Base-by-base conservation (phyloP, 345 rosid genomes). In the Cardamine occulta region DNA sequence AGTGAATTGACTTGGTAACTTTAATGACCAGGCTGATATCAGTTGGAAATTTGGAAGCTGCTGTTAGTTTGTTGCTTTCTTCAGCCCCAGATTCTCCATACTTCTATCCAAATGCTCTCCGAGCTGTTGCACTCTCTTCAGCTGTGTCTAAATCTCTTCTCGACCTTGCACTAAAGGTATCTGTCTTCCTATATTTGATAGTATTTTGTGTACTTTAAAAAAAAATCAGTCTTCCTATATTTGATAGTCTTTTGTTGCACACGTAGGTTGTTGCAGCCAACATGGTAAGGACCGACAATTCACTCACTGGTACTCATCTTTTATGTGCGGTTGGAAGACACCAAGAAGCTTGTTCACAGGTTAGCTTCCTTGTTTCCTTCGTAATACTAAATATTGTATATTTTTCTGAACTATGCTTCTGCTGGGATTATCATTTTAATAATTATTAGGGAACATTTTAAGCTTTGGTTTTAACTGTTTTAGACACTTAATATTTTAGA, bases 341-440 rank as follows among this genome's bases (percentile, higher is more conserved):
- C 81, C 98, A 90, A 74, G 98, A 94, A 83, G 97, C 98, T 74
- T 94, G 98, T 87, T 94, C 98, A 60, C 98, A 94, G 97, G 97
- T 91, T 81, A 62, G 82, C 56, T 68, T 80, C 63, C 47, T 56
- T 66, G 66, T 68, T 69, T 34, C 47, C 52, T 69, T 54, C 9
- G 11, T 42, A 1, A 26, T 49, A 66, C 51, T 34, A 54, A 29
- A 45, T 45, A 54, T 32, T 28, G 44, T 64, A 53, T 54, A 32
- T 26, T 59, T 61, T 29, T 49, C 73, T 35, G 66, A 74, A 47
- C 29, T 66, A 52, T 52, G 34, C 44, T 52, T 73, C 63, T 7
- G 21, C 23, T 42, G 28, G 29, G 28, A 40, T 54, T 26, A 17
- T 66, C 71, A 18, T n/a, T 29, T 26, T 18, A 39, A 8, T 19